These are phyloP conservation scores for Flaveria ramosissima DNA, from an alignment of 129 eudicot species.

Conservation along the genomic window DNA sequence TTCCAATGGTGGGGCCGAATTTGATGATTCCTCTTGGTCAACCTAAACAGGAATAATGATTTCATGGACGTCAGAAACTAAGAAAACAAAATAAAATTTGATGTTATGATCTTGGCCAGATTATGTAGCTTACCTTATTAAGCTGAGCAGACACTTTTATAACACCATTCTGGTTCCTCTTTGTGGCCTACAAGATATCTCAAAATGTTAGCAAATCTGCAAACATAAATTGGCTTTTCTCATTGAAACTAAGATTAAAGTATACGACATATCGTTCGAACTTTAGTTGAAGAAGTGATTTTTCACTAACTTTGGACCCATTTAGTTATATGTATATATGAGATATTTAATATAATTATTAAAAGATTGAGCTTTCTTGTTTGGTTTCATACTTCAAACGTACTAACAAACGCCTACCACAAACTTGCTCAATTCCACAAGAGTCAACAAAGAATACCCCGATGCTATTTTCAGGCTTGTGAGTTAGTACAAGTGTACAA, in stretches of 20 bases:
- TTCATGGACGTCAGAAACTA: not conserved
- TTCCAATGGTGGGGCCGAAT: slow-evolving; percentile 43
- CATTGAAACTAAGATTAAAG: not conserved
- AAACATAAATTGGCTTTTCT: not conserved
- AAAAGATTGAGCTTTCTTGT: not conserved
- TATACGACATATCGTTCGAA: not conserved
- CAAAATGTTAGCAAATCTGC: slow-evolving; percentile 16
- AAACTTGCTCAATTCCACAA: not conserved
- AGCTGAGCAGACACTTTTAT: slow-evolving; percentile 60
- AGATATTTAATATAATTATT: not conserved
- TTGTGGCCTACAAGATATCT: slow-evolving; percentile 44
- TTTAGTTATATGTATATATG: not conserved
- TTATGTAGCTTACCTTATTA: slow-evolving; percentile 45
- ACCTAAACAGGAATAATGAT: slow-evolving; percentile 33
- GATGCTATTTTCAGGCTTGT: too few relatives aligned
- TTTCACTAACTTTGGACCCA: not conserved
- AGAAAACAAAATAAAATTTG: not conserved
- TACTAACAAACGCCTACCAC: not conserved
- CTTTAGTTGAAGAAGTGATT: not conserved
- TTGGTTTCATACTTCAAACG: not conserved
- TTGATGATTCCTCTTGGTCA: slow-evolving; percentile 38
- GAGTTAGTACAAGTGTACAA: too few relatives aligned
- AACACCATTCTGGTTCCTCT: slow-evolving; percentile 47
- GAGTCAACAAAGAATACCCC: not conserved
- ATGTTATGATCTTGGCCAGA: not conserved